phyloP scores from a whole-genome alignment of 2,329 filamentous ascomycete genomes.

The Dactylonectria estremocensis region DNA sequence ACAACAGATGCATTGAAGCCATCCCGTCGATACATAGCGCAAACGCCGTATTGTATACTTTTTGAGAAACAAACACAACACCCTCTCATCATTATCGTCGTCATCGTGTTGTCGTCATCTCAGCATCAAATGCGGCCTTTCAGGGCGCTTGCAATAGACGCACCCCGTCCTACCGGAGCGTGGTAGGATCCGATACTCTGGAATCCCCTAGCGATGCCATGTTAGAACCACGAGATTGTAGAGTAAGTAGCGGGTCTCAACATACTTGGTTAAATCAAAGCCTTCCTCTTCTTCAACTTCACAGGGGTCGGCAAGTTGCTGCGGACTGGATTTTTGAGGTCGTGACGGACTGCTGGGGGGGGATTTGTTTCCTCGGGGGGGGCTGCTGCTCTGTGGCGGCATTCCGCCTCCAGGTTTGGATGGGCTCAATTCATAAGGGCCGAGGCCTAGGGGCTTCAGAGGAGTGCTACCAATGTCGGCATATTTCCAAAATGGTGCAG shows the following conservation, averaged over 20 bases:
- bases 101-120: conserved; percentile 17
- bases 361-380: conserved; percentile 65
- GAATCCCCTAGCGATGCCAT: conserved; percentile 66
- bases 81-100: conserved; percentile 19
- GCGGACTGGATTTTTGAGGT: conserved; percentile 53
- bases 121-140: conserved; percentile 48
- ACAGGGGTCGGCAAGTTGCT: conserved; percentile 49
- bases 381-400: conserved; percentile 72
- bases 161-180: conserved; percentile 65
- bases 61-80: background rate
- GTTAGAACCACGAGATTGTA: conserved; percentile 31
- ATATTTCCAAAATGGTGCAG: conserved; percentile 91
- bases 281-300: conserved; percentile 65
- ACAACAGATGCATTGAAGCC: conserved; percentile 4
- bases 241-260: background rate
- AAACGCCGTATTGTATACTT: conserved; percentile 3
- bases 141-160: conserved; percentile 60
- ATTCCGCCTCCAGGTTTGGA: conserved; percentile 62
- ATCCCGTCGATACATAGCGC: conserved; percentile 22
- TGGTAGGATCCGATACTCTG: conserved; percentile 77
- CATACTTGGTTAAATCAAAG: conserved; percentile 73
- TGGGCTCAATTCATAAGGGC: conserved; percentile 70
- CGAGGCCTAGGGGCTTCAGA: conserved; percentile 62
- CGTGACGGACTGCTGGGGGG: conserved; percentile 68
- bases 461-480: conserved; percentile 84